phyloP scores from a whole-genome alignment of 306 rosid species.

The Parietaria judaica region DNA sequence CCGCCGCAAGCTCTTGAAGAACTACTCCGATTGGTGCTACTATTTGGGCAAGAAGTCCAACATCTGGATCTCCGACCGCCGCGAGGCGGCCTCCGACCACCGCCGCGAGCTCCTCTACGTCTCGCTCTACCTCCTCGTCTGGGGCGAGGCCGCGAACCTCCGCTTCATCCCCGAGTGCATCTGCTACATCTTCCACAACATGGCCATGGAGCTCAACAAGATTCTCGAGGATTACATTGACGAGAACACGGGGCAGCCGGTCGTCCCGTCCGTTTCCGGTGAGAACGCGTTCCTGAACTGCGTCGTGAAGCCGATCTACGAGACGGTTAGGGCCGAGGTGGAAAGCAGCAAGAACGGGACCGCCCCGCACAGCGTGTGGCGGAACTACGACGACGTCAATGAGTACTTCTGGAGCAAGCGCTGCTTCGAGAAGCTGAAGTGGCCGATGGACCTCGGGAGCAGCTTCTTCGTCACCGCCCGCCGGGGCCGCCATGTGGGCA shows the following conservation, averaged over 20 bases:
- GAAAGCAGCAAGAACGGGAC: slow-evolving; percentile 68
- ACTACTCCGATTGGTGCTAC: slow-evolving; percentile 79
- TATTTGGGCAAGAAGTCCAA: slow-evolving; percentile 78
- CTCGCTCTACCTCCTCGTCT: slow-evolving; percentile 60
- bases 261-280: slow-evolving; percentile 61
- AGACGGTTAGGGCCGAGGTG: slow-evolving; percentile 68
- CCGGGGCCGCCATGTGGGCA: slow-evolving; percentile 63
- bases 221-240: slow-evolving; percentile 84
- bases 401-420: slow-evolving; percentile 89
- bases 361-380: slow-evolving; percentile 80
- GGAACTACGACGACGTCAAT: slow-evolving; percentile 88
- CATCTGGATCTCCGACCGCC: slow-evolving; percentile 69
- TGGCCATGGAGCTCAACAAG: slow-evolving; percentile 75
- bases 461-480: slow-evolving; percentile 56
- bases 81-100: slow-evolving; percentile 33
- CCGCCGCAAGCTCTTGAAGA: slow-evolving; percentile 62
- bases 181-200: slow-evolving; percentile 73
- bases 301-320: slow-evolving; percentile 81
- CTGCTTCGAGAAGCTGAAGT: slow-evolving; percentile 80
- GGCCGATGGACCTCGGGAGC: slow-evolving; percentile 79
- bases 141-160: slow-evolving; percentile 95
- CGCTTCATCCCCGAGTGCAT: slow-evolving; percentile 79
- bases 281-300: slow-evolving; percentile 64
- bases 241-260: slow-evolving; percentile 82
- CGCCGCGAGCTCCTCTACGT: slow-evolving; percentile 86